Conservation (phyloP, 305 asterid genomes). For the Striga hermonthica region DNA sequence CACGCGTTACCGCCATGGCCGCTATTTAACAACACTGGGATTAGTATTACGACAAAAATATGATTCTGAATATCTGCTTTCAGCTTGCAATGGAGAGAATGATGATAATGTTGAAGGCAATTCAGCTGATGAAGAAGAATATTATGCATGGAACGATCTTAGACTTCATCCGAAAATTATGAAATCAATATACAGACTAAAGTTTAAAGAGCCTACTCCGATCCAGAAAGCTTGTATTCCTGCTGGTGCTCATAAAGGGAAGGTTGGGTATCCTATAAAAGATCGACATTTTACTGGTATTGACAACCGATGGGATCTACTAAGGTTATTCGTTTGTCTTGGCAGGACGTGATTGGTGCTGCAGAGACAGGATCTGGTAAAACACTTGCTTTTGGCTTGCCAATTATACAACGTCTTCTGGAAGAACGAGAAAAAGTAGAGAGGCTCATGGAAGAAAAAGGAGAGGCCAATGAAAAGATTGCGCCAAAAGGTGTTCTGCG, state of each 20-base stretch:
- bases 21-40: too few relatives aligned
- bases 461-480: slow-evolving; percentile 56
- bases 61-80: slow-evolving; percentile 25
- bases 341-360: slow-evolving; percentile 96
- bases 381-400: slow-evolving; percentile 98
- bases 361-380: slow-evolving; percentile 99
- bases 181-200: slow-evolving; percentile 75
- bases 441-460: slow-evolving; percentile 47
- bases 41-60: slow-evolving; percentile 18
- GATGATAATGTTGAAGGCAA: slow-evolving; percentile 47
- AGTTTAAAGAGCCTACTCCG: slow-evolving; percentile 87
- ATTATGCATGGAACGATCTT: slow-evolving; percentile 79
- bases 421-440: slow-evolving; percentile 84
- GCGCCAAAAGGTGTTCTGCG: slow-evolving; percentile 63
- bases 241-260: slow-evolving; percentile 98
- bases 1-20: too few relatives aligned
- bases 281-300: slow-evolving; percentile 22
- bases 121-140: slow-evolving; percentile 64
- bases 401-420: slow-evolving; percentile 88
- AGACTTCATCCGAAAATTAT: slow-evolving; percentile 86
- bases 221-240: slow-evolving; percentile 94
- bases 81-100: slow-evolving; percentile 42
- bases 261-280: slow-evolving; percentile 48
- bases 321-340: slow-evolving; percentile 34
- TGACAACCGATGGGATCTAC: slow-evolving; percentile 28